Evolutionary conservation across 1,284 basidiomycete species (phyloP).

Genomic region (Pholiota adiposa): DNA sequence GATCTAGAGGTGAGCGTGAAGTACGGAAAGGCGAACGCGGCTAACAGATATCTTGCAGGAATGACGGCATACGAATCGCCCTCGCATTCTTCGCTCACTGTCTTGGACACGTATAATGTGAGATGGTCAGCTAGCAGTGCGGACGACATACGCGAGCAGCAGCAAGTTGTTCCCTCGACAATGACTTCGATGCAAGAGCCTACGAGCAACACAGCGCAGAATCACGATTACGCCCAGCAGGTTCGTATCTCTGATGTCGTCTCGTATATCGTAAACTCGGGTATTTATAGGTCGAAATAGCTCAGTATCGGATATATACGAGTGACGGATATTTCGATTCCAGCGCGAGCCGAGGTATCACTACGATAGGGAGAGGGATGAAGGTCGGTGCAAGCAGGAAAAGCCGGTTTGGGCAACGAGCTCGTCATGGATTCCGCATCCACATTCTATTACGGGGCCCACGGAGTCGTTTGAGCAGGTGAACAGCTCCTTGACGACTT

Average conservation of each 20-base stretch:
- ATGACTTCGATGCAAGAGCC: not conserved
- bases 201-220: not conserved
- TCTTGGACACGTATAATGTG: not conserved
- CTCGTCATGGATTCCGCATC: not conserved
- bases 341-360: not conserved
- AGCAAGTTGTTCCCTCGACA: not conserved
- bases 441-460: not conserved
- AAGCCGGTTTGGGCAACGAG: not conserved
- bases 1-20: not conserved
- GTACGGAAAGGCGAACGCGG: not conserved
- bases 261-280: not conserved
- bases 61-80: not conserved
- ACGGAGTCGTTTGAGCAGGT: not conserved
- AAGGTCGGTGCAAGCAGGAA: not conserved
- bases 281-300: not conserved
- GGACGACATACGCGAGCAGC: not conserved
- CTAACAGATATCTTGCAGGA: not conserved
- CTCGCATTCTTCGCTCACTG: not conserved
- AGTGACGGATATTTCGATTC: constrained; percentile 4
- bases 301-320: not conserved
- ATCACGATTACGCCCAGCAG: not conserved
- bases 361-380: not conserved
- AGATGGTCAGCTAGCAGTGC: not conserved
- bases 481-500: not conserved
- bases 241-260: not conserved